phyloP scores from a whole-genome alignment of 257 asterid species.

The Penstemon davidsonii region DNA sequence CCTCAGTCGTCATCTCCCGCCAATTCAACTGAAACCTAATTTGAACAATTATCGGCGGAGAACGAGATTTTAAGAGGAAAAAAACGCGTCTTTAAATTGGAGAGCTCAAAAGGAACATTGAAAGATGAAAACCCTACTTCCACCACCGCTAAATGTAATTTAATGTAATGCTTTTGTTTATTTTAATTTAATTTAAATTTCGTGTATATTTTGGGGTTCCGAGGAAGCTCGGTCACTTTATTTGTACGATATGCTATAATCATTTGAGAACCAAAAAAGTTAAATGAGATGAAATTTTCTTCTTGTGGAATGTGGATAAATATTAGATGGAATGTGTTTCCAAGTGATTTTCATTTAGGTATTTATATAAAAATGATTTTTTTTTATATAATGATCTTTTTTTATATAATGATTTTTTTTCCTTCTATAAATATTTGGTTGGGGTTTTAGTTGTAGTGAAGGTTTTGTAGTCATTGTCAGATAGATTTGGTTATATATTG shows the following conservation, averaged over 20 bases:
- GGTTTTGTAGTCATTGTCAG: conserved; percentile 25
- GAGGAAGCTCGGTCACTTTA: conserved; percentile 34
- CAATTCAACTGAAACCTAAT: background rate
- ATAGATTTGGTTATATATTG: conserved; percentile 21
- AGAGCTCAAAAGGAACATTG: conserved; percentile 31
- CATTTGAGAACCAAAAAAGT: no score
- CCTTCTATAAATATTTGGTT: no score
- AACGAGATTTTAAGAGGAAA: conserved; percentile 19
- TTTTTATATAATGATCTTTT: background rate
- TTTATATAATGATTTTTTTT: no score
- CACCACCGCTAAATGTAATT: conserved; percentile 13
- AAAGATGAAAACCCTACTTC: conserved; percentile 46
- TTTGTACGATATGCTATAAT: background rate
- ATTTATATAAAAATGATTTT: no score
- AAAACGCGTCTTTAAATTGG: conserved; percentile 3
- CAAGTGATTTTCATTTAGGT: no score
- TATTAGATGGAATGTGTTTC: no score
- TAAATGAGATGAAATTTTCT: no score
- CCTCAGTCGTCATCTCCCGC: conserved; percentile 68
- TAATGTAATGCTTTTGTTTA: background rate
- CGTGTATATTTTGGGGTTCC: conserved; percentile 29
- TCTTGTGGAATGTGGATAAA: no score
- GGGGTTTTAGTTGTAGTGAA: no score
- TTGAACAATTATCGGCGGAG: conserved; percentile 35
- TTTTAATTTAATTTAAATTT: conserved; percentile 20